A percentile compares a stretch with the other conserved stretches of the same genome.
phyloP scores from a whole-genome alignment of 352 stramenopile species.

The Salisapilia sapeloensis region DNA sequence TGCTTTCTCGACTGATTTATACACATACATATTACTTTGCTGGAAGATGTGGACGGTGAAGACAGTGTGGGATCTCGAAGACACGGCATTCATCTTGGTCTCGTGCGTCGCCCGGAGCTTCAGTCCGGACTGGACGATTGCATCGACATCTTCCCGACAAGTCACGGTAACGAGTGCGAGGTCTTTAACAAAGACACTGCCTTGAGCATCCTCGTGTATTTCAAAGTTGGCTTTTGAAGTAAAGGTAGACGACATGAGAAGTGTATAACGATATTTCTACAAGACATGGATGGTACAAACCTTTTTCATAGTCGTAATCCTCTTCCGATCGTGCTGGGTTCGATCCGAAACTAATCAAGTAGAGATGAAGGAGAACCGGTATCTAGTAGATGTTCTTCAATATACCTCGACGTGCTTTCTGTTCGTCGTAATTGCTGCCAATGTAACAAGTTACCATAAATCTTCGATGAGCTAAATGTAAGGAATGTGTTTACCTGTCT shows the following conservation, averaged over 20 bases:
- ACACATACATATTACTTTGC: constrained; percentile 20
- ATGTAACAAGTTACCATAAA: constrained; percentile 1
- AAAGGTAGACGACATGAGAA: neutral
- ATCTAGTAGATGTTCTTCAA: neutral
- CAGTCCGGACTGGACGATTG: constrained; percentile 73
- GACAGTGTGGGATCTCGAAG: constrained; percentile 76
- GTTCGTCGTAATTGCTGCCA: constrained; percentile 48
- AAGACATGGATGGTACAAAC: constrained; percentile 5
- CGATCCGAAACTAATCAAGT: constrained; percentile 30
- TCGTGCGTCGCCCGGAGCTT: constrained; percentile 81
- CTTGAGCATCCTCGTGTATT: constrained; percentile 86
- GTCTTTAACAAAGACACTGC: constrained; percentile 88
- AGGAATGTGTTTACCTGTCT: constrained; percentile 21
- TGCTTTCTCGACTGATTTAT: neutral
- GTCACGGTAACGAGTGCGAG: constrained; percentile 83
- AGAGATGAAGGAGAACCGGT: neutral
- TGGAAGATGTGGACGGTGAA: constrained; percentile 80
- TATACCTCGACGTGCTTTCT: constrained; percentile 39
- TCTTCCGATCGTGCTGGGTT: constrained; percentile 31
- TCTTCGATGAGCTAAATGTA: neutral
- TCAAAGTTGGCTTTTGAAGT: constrained; percentile 58
- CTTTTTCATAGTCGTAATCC: constrained; percentile 73
- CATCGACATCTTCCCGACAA: constrained; percentile 65
- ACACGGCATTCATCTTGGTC: constrained; percentile 87
- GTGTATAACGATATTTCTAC: neutral